Base-by-base conservation (phyloP, 441 rosid species). In the Macaranga tanarius region DNA sequence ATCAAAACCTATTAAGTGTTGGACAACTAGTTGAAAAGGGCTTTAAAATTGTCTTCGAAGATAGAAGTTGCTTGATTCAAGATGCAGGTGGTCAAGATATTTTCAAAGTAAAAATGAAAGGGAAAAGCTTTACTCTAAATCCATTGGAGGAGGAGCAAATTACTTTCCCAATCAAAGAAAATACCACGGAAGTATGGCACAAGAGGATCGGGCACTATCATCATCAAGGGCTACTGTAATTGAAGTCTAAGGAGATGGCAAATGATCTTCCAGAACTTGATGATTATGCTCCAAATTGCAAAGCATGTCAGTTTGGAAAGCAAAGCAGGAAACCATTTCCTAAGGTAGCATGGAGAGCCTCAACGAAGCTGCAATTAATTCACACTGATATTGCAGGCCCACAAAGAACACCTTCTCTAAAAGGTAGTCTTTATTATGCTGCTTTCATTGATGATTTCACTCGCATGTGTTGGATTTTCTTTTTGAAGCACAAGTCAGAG, bases 251-350 rank as follows among this genome's bases (percentile, higher is more conserved):
- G 15, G 38, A 58, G 16, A 1, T 26, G n/a, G 42, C n/a, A n/a
- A n/a, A n/a, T n/a, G n/a, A n/a, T n/a, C n/a, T n/a, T n/a, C n/a
- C n/a, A n/a, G n/a, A n/a, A n/a, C n/a, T 13, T 11, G 6, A 31
- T 38, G 55, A 55, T 0, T 22, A n/a, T 55, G 4, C 25, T 10
- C 52, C 66, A 47, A 45, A 10, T 13, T 67, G 50, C 23, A 13
- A 5, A n/a, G 44, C 74, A 3, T 75, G 52, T 69, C 65, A 69
- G n/a, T 23, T 42, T 25, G 71, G 62, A 7, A 77, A 72, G 42
- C 38, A n/a, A 59, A 42, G 40, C 23, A 2, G 72, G 70, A 25
- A 23, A 2, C 3, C 26, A 73, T 2, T 61, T 72, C 31, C 68
- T 31, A 5, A 52, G 5, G 23, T 73, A 28, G 23, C 76, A 8